Evolutionary conservation across 2,329 filamentous ascomycete species (phyloP).

Genomic region (Chrysoporthe cubensis): DNA sequence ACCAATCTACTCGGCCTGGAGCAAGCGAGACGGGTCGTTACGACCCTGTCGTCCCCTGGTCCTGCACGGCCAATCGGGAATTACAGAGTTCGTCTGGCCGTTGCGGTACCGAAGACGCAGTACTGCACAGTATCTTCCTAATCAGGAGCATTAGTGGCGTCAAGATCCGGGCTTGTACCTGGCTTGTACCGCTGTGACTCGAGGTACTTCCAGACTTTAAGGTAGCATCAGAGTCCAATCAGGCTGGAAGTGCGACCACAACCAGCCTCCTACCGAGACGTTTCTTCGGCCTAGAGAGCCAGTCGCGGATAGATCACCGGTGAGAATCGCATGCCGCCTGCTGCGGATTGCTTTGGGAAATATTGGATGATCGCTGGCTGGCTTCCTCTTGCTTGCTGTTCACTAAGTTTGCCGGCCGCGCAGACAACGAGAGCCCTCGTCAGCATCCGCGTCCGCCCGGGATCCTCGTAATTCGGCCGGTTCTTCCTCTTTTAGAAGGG

Average conservation of each 20-base stretch:
- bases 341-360: constrained; percentile 1
- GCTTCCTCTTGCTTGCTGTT: neutral
- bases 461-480: neutral
- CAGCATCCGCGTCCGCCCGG: constrained; percentile 8
- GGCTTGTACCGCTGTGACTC: constrained; percentile 12
- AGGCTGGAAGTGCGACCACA: constrained; percentile 9
- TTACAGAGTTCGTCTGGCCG: constrained; percentile 11
- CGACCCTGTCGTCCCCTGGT: constrained; percentile 14
- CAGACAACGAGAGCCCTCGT: neutral
- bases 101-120: constrained; percentile 9
- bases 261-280: constrained; percentile 15
- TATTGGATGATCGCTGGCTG: constrained; percentile 5
- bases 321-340: constrained; percentile 15
- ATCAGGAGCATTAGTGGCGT: neutral
- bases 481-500: neutral
- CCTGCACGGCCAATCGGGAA: constrained; percentile 25
- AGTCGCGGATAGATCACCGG: constrained; percentile 21
- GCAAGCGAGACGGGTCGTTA: constrained; percentile 23
- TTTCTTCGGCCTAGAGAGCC: constrained; percentile 15
- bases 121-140: constrained; percentile 7
- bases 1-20: constrained; percentile 16
- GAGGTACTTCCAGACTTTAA: constrained; percentile 17
- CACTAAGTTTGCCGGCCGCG: neutral
- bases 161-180: constrained; percentile 15
- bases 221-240: neutral